These are phyloP conservation scores for Botrytis squamosa DNA, from an alignment of 2,329 filamentous ascomycete genomes.

Conservation along the genomic window DNA sequence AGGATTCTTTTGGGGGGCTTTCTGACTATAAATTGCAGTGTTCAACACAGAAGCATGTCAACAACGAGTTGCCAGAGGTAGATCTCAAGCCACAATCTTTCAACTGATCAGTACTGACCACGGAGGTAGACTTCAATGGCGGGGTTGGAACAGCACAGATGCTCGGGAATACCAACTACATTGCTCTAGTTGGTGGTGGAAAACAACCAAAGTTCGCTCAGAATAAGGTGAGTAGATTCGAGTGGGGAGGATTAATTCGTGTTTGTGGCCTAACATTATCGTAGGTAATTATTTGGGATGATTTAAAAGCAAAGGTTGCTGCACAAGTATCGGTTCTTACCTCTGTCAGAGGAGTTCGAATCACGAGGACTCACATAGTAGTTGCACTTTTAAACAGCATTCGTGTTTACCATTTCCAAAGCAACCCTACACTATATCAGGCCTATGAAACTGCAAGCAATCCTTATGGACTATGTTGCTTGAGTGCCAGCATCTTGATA, in stretches of 20 bases:
- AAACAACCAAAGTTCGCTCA: conserved; percentile 80
- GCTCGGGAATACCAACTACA: conserved; percentile 82
- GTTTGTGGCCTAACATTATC: neutral
- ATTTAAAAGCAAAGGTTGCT: conserved; percentile 70
- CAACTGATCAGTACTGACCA: conserved; percentile 24
- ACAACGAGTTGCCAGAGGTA: conserved; percentile 62
- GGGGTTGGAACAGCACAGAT: conserved; percentile 82
- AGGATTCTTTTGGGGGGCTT: neutral
- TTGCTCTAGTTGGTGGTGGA: conserved; percentile 87
- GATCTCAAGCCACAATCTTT: conserved; percentile 18
- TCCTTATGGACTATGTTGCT: conserved; percentile 72
- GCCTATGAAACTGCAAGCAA: conserved; percentile 88
- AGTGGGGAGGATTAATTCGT: neutral
- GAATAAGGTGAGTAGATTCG: conserved; percentile 64
- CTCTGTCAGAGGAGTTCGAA: conserved; percentile 73
- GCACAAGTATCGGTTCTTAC: conserved; percentile 78
- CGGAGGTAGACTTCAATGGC: conserved; percentile 66
- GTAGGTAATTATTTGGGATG: conserved; percentile 87
- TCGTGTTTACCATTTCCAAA: conserved; percentile 76
- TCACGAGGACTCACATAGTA: conserved; percentile 74
- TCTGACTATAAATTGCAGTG: conserved; percentile 48
- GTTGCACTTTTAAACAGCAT: conserved; percentile 81
- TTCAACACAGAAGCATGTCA: conserved; percentile 72
- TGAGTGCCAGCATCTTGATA: conserved; percentile 70
- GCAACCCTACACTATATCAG: conserved; percentile 66